phyloP scores from a whole-genome alignment of 2,329 filamentous ascomycete species.

The Fusarium miscanthi region DNA sequence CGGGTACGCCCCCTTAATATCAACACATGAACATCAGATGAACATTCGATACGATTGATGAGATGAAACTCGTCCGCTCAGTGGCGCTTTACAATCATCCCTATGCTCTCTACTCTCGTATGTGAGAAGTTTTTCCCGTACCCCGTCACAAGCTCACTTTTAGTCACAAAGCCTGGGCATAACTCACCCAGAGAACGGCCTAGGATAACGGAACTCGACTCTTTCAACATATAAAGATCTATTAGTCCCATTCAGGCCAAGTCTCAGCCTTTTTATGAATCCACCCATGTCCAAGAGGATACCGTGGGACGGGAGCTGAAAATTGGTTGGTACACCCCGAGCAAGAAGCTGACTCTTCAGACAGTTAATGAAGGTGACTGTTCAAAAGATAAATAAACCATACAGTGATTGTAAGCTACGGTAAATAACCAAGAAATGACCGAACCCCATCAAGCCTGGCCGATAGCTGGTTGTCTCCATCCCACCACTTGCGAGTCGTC shows the following conservation, averaged over 20 bases:
- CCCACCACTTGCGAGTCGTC: too few relatives aligned
- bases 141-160: too few relatives aligned
- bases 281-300: background rate
- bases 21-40: background rate
- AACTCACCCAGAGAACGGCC: background rate
- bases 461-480: background rate
- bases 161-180: background rate
- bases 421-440: background rate
- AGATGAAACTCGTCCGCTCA: background rate
- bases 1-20: background rate
- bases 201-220: accelerated
- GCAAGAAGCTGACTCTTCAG: background rate
- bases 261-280: background rate
- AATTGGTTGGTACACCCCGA: background rate
- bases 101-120: too few relatives aligned
- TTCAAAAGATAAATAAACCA: accelerated
- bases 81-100: accelerated
- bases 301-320: background rate
- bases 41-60: too few relatives aligned
- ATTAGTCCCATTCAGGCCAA: too few relatives aligned
- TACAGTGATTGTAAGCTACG: too few relatives aligned
- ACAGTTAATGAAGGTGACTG: background rate
- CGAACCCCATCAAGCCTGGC: background rate
- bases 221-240: background rate
- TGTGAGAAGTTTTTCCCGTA: too few relatives aligned